Base-by-base conservation (phyloP, 1,284 basidiomycete genomes). In the Fomitopsis palustris region DNA sequence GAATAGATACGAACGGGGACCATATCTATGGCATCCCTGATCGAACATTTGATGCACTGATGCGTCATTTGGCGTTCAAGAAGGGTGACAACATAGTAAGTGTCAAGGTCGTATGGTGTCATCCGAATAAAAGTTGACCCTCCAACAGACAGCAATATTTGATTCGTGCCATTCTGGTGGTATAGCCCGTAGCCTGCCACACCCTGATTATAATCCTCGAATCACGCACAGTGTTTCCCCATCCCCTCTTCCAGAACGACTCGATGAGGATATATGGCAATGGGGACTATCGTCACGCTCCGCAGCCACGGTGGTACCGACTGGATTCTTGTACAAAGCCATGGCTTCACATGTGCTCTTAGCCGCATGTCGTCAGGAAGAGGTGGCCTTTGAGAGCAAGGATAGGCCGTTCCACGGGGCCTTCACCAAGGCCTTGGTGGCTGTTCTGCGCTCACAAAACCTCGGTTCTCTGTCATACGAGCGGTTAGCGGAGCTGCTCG, bases 1-100 rank as follows among this genome's bases (percentile, higher is more conserved):
- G n/a, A n/a, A n/a, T n/a, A n/a, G n/a, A n/a, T n/a, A n/a, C n/a
- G n/a, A n/a, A n/a, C n/a, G n/a, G n/a, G n/a, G n/a, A n/a, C n/a
- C n/a, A n/a, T n/a, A 33, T 43, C 4, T 19, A 17, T 21, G 62
- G 61, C 16, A 63, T 63, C 12, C 19, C 41, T 17, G 61, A 63
- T 29, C 19, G 35, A 4, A 59, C 59, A 17, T 53, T 63, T 14
- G 39, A 41, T 14, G 45, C n/a, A 10, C 55, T 63, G 7, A 54
- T 63, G 35, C 38, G 33, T 9, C 23, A 19, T 14, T 37, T 61
- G 16, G 47, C 55, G 2, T n/a, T 21, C 23, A 8, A 25, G 21
- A 43, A 25, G 21, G 42, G 42, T 4, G n/a, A 43, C 42, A 43
- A 43, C 42, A 19, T 43, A n/a, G 42, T 43, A 12, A n/a, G n/a